Base-by-base conservation (phyloP, 176 grass and related monocot species). In the Triticum urartu region DNA sequence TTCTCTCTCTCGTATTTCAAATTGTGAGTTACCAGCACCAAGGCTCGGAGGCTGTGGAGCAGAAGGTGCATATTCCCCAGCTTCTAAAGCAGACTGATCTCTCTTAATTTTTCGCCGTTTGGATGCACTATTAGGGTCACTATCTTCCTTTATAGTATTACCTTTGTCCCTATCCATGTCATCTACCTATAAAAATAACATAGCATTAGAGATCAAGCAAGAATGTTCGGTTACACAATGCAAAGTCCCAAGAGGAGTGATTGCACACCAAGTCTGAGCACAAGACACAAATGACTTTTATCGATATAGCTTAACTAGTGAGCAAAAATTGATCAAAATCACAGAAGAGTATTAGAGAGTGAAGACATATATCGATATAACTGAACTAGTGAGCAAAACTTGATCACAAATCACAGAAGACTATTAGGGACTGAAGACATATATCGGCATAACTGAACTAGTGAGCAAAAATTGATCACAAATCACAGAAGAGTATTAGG, bases 141-240 rank as follows among this genome's bases (percentile, higher is more conserved):
- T 77, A 43, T 99, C 97, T 75, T 99, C 97, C 85, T 99, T 96
- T 65, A 85, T 56, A 84, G 52, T 33, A 50, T 66, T 80, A 68
- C 72, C 87, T 81, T 99, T 99, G 80, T 99, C 94, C 83, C 89
- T 93, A 78, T 98, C 94, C 89, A 85, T 91, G 52, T 96, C 94
- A 76, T 99, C 97, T 58, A 93, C 78, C 97, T 99, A 82, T 52
- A 91, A 30, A 81, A 73, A 45, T 77, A 79, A 75, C 10, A 80
- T 70, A 62, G 32, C 11, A 70, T 63, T 68, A 76, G 32, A 82
- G 77, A 72, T 59, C 25, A 88, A 64, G n/a, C 22, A 40, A 56
- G 71, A 39, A 25, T 66, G 34, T 43, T 87, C n/a, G 12, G 60
- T 75, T 39, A 70, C 25, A 26, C 15, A 15, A 42, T 78, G n/a